Conservation (phyloP, 176 grass and related monocot species). For the Oryza rufipogon region DNA sequence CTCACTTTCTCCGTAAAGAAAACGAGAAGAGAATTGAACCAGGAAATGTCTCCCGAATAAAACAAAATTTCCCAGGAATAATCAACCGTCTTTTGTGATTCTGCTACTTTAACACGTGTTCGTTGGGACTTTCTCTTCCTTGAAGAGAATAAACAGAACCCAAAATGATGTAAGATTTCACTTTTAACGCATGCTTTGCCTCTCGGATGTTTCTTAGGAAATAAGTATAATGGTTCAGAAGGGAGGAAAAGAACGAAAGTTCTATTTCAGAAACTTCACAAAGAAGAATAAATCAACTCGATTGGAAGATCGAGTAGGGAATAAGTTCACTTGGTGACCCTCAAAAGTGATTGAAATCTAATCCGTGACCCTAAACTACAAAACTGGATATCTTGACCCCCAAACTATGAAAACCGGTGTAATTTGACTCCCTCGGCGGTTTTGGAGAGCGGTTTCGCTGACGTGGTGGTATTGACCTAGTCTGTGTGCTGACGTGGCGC, state of each 20-base stretch:
- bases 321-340: too few species aligned
- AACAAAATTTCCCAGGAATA: not conserved
- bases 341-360: too few species aligned
- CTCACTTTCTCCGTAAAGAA: too few species aligned
- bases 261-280: not conserved
- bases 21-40: not conserved
- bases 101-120: not conserved
- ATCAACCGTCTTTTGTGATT: not conserved
- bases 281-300: not conserved
- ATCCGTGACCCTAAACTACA: too few species aligned
- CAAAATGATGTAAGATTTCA: not conserved
- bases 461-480: too few species aligned
- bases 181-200: not conserved
- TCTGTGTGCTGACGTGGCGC: too few species aligned
- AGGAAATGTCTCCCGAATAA: not conserved
- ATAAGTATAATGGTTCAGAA: not conserved
- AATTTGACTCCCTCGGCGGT: too few species aligned
- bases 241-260: not conserved
- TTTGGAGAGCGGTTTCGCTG: too few species aligned
- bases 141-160: not conserved
- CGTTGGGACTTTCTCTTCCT: not conserved
- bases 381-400: too few species aligned
- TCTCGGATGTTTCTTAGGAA: not conserved
- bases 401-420: too few species aligned
- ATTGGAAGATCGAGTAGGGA: too few species aligned